phyloP scores from a whole-genome alignment of 805 yeast species.

The Ascoidea asiatica region DNA sequence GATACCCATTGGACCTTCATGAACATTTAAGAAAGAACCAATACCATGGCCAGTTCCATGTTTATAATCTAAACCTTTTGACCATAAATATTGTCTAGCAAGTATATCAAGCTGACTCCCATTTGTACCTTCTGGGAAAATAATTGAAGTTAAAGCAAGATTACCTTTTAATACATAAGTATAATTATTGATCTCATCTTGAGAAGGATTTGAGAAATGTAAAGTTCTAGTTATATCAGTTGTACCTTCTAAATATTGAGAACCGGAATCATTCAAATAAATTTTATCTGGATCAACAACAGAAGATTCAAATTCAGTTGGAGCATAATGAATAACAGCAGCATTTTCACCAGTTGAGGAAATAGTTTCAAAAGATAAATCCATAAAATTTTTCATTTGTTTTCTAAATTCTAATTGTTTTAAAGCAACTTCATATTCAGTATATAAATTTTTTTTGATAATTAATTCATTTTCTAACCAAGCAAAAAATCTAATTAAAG shows the following conservation, averaged over 20 bases:
- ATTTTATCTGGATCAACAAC: constrained; percentile 53
- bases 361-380: constrained; percentile 64
- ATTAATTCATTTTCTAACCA: constrained; percentile 64
- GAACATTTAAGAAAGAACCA: constrained; percentile 85
- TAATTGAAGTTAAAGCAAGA: constrained; percentile 66
- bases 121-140: constrained; percentile 63
- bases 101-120: constrained; percentile 69
- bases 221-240: constrained; percentile 90
- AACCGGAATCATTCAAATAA: constrained; percentile 80
- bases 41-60: constrained; percentile 99
- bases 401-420: constrained; percentile 43
- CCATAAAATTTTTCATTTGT: constrained; percentile 41
- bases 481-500: constrained; percentile 57
- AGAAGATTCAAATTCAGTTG: constrained; percentile 42
- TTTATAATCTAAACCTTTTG: constrained; percentile 69
- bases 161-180: constrained; percentile 89
- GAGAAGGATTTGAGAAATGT: constrained; percentile 46
- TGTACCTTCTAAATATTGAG: constrained; percentile 87
- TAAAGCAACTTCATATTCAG: constrained; percentile 54
- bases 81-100: constrained; percentile 76
- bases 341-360: constrained; percentile 68
- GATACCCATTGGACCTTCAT: constrained; percentile 87
- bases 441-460: constrained; percentile 26
- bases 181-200: constrained; percentile 51
- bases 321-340: constrained; percentile 65